A percentile compares a stretch with the other conserved stretches of the same genome.
Evolutionary conservation across 805 yeast species (phyloP).

Genomic region (Suhomyces pyralidae): DNA sequence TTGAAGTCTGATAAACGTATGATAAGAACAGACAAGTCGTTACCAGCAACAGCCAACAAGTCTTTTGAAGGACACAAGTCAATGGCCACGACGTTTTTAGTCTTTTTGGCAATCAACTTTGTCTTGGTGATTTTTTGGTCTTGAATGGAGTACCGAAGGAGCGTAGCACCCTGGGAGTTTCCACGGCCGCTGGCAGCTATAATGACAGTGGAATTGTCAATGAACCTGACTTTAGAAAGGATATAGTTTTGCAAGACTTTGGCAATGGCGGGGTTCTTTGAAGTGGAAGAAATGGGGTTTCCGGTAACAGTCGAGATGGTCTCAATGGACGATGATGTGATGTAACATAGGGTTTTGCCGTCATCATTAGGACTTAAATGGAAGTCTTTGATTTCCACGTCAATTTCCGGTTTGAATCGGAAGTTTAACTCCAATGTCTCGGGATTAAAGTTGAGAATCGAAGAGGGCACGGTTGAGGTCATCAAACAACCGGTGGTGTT

Average conservation of each 20-base stretch:
- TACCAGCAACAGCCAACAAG: conserved; percentile 56
- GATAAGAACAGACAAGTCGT: conserved; percentile 66
- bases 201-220: conserved; percentile 30
- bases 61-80: conserved; percentile 43
- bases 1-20: conserved; percentile 51
- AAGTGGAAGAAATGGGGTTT: conserved; percentile 24
- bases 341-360: conserved; percentile 61
- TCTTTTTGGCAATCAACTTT: conserved; percentile 41
- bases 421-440: conserved; percentile 51
- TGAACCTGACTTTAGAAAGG: conserved; percentile 44
- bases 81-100: conserved; percentile 54
- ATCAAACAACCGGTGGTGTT: conserved; percentile 66
- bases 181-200: conserved; percentile 30
- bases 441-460: conserved; percentile 58
- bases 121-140: conserved; percentile 42
- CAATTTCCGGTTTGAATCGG: conserved; percentile 51
- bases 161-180: conserved; percentile 34
- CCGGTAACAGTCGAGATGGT: conserved; percentile 52
- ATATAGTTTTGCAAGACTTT: conserved; percentile 22
- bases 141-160: conserved; percentile 44
- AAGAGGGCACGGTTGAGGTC: conserved; percentile 63
- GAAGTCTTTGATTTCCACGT: conserved; percentile 58
- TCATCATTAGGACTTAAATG: conserved; percentile 55
- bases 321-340: conserved; percentile 53
- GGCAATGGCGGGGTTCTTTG: conserved; percentile 16